phyloP scores from a whole-genome alignment of 768 basidiomycete genomes.

The Naganishia randhawae region DNA sequence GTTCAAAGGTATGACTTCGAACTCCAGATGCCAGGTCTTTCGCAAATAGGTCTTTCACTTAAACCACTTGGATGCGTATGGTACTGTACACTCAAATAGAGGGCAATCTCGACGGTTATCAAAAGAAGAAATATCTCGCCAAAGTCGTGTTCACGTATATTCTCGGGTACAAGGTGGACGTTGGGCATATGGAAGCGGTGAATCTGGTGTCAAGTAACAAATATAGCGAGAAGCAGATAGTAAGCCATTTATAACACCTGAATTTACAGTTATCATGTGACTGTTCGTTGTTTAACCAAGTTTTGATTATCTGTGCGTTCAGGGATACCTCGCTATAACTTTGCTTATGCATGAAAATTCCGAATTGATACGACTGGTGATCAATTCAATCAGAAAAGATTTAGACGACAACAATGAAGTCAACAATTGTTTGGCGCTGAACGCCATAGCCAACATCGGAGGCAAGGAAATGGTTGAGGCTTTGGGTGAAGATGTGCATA shows the following conservation, averaged over 20 bases:
- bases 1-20: slow-evolving; percentile 71
- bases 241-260: slow-evolving; percentile 53
- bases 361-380: slow-evolving; percentile 89
- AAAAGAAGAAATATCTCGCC: slow-evolving; percentile 72
- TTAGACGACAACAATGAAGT: slow-evolving; percentile 89
- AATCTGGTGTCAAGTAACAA: slow-evolving; percentile 92
- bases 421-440: slow-evolving; percentile 91
- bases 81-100: slow-evolving; percentile 36
- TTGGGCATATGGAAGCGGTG: slow-evolving; percentile 99
- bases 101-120: slow-evolving; percentile 54
- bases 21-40: not conserved
- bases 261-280: not conserved
- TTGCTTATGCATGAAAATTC: slow-evolving; percentile 98
- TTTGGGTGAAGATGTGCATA: slow-evolving; percentile 85
- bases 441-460: slow-evolving; percentile 97
- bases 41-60: not conserved
- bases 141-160: slow-evolving; percentile 99
- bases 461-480: slow-evolving; percentile 98
- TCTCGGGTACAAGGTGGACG: slow-evolving; percentile 95
- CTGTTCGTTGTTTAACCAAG: not conserved
- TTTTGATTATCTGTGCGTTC: slow-evolving; percentile 1
- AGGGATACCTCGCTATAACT: slow-evolving; percentile 98
- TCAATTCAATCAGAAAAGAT: slow-evolving; percentile 97
- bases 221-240: slow-evolving; percentile 98
- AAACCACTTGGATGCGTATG: not conserved